Evolutionary conservation across 1,284 basidiomycete species (phyloP).

Genomic region (Irpex sp.): DNA sequence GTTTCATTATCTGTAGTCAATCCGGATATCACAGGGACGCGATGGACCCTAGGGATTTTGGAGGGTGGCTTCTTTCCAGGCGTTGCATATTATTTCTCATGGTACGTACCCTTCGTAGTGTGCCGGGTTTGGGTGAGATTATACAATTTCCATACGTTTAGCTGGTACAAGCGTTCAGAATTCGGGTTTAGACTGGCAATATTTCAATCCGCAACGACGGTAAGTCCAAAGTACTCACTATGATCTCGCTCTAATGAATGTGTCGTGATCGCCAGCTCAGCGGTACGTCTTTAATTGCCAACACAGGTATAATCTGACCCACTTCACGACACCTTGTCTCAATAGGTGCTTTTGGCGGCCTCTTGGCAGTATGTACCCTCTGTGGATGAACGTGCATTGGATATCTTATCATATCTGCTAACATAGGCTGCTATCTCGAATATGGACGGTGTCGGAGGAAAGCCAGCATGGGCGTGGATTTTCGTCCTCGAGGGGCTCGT

Average conservation of each 20-base stretch:
- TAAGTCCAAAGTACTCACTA: constrained; percentile 20
- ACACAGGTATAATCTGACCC: background rate
- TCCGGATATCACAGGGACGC: constrained; percentile 39
- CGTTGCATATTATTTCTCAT: constrained; percentile 67
- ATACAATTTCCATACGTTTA: constrained; percentile 6
- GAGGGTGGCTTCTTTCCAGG: constrained; percentile 72
- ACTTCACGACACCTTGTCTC: background rate
- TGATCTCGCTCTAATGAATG: background rate
- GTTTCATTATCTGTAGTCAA: background rate
- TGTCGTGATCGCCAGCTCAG: background rate
- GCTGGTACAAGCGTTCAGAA: constrained; percentile 55
- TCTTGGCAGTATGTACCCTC: constrained; percentile 36
- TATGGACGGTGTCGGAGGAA: constrained; percentile 64
- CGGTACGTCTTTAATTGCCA: background rate
- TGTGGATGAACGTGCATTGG: background rate
- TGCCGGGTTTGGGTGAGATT: background rate
- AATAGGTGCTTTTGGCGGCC: constrained; percentile 5
- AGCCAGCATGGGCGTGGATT: constrained; percentile 60
- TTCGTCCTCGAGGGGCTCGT: constrained; percentile 65
- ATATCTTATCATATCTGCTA: background rate
- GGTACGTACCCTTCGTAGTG: constrained; percentile 34
- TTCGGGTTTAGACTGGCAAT: constrained; percentile 63
- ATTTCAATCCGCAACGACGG: constrained; percentile 73
- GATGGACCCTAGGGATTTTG: constrained; percentile 64
- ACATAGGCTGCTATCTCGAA: constrained; percentile 60